These are phyloP conservation scores for Phyllosticta citrichinensis DNA, from an alignment of 2,329 filamentous ascomycete species.

Conservation along the genomic window DNA sequence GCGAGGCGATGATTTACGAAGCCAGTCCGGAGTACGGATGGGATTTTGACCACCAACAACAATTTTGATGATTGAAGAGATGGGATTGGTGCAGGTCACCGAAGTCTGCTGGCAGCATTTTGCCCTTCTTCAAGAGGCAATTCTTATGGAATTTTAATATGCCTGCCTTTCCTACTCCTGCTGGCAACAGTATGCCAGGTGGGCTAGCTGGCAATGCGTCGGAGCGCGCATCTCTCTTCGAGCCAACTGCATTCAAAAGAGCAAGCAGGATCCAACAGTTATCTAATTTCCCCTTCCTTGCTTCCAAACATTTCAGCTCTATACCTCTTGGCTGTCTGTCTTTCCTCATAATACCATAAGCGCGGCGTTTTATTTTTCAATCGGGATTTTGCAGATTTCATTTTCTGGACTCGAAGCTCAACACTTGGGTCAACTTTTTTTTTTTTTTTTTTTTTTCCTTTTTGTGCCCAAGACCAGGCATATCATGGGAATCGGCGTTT, in stretches of 20 bases:
- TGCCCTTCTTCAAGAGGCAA: not conserved
- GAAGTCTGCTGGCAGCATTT: not conserved
- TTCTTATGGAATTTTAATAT: not conserved
- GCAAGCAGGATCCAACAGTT: not conserved
- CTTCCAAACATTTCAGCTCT: not conserved
- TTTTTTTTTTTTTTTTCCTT: not conserved
- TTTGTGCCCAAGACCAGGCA: not conserved
- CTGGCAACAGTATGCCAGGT: not conserved
- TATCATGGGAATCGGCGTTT: not conserved
- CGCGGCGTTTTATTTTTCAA: not conserved
- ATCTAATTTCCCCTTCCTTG: not conserved
- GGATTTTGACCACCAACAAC: not conserved
- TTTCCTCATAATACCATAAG: not conserved
- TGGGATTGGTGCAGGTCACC: not conserved
- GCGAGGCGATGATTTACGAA: constrained; percentile 11
- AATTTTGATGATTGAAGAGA: not conserved
- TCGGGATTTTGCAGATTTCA: not conserved
- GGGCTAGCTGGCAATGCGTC: not conserved
- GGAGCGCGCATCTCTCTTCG: not conserved
- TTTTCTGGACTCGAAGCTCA: not conserved
- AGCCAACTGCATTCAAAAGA: not conserved
- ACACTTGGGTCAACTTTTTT: not conserved
- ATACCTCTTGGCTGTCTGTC: not conserved
- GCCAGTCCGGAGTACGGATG: constrained; percentile 8
- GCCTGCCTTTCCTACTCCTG: not conserved